These are phyloP conservation scores for Penicillium tannophilum DNA, from an alignment of 495 filamentous ascomycete species.

Conservation along the genomic window DNA sequence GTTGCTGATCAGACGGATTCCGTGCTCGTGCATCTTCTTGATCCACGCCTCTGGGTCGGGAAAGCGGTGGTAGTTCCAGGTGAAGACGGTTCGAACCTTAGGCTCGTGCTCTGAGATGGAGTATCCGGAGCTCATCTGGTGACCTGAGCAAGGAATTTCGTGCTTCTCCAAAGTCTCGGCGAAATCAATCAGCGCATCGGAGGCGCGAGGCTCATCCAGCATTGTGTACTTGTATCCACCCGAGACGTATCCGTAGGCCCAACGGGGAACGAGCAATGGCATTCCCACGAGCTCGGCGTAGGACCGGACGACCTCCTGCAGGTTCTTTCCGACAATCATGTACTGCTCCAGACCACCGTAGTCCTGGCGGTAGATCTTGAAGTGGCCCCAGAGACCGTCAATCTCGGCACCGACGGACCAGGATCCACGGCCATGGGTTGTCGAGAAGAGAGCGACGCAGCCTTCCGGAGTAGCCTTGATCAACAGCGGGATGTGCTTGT, in stretches of 20 bases:
- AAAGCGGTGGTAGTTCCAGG: constrained; percentile 68
- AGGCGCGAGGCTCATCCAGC: constrained; percentile 61
- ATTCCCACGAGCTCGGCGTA: constrained; percentile 69
- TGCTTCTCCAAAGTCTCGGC: constrained; percentile 59
- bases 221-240: constrained; percentile 72
- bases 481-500: constrained; percentile 71
- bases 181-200: constrained; percentile 59
- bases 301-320: constrained; percentile 62
- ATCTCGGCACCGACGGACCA: constrained; percentile 71
- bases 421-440: constrained; percentile 60
- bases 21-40: constrained; percentile 58
- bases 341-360: constrained; percentile 72
- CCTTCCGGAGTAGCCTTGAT: constrained; percentile 63
- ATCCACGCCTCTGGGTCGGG: constrained; percentile 64
- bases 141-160: constrained; percentile 70
- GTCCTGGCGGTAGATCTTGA: constrained; percentile 71
- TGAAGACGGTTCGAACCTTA: constrained; percentile 71
- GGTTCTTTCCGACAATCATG: constrained; percentile 63
- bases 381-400: constrained; percentile 69
- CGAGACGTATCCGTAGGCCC: constrained; percentile 69
- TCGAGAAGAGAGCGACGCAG: constrained; percentile 67
- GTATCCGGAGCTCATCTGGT: constrained; percentile 73
- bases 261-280: constrained; percentile 64
- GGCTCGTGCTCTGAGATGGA: constrained; percentile 65
- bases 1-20: constrained; percentile 67